Percentiles rank a stretch among this genome's conserved stretches.
These are phyloP conservation scores for Trypanosoma brucei DNA, from an alignment of 208 protist species.

Conservation along the genomic window DNA sequence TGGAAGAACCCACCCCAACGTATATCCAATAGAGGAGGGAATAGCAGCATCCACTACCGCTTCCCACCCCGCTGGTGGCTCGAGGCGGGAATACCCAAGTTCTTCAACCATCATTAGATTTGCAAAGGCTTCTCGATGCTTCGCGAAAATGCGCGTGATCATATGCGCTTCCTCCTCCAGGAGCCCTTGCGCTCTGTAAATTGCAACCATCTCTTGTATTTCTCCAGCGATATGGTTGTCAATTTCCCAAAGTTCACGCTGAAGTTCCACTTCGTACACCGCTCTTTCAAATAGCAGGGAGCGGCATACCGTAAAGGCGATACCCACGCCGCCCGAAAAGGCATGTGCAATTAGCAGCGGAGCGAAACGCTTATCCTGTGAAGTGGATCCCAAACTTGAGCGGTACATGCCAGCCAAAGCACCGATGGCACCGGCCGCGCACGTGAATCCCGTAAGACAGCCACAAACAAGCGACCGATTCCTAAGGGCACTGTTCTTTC, in stretches of 20 bases:
- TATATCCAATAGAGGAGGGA: constrained; percentile 54
- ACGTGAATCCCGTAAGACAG: constrained; percentile 37
- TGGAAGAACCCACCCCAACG: constrained; percentile 34
- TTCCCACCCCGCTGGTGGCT: constrained; percentile 62
- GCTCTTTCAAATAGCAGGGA: constrained; percentile 56
- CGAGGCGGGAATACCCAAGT: constrained; percentile 86
- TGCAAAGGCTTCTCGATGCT: constrained; percentile 82
- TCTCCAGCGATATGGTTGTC: constrained; percentile 90
- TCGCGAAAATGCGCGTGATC: constrained; percentile 84
- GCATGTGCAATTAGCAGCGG: constrained; percentile 33
- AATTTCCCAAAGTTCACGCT: constrained; percentile 92
- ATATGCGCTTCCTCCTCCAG: constrained; percentile 76
- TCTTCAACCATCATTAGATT: constrained; percentile 95
- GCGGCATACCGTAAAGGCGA: constrained; percentile 47
- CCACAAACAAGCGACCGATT: constrained; percentile 69
- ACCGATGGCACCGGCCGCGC: constrained; percentile 38
- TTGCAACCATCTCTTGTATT: constrained; percentile 88
- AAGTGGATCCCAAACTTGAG: neutral
- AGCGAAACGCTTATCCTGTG: constrained; percentile 6
- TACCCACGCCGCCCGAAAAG: constrained; percentile 29
- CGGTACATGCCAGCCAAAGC: constrained; percentile 14
- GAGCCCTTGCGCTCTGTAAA: constrained; percentile 91
- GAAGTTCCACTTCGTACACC: constrained; percentile 83
- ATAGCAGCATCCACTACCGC: constrained; percentile 50
- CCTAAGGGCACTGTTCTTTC: constrained; percentile 74